Conservation (phyloP, 2,329 filamentous ascomycete species). For the Aotearoamyces nothofagi region DNA sequence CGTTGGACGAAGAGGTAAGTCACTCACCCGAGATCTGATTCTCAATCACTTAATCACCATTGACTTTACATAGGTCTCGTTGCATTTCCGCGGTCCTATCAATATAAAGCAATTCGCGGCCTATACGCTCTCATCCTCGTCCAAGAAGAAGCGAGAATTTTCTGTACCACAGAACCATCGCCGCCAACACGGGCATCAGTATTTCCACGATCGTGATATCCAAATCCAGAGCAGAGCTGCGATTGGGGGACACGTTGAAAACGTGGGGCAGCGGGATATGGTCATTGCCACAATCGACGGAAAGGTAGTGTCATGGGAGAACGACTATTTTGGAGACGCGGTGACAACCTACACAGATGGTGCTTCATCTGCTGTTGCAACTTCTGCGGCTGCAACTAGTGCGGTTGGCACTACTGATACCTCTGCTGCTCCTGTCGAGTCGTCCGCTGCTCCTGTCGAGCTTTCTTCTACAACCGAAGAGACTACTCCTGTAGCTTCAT, state of each 20-base stretch:
- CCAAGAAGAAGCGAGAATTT: slow-evolving; percentile 22
- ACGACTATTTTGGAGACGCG: slow-evolving; percentile 27
- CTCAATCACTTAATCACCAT: background rate
- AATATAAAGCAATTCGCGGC: slow-evolving; percentile 52
- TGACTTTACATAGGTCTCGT: slow-evolving; percentile 38
- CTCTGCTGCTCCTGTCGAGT: slow-evolving; percentile 5
- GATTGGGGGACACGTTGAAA: no score
- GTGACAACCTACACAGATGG: slow-evolving; percentile 6
- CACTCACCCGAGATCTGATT: background rate
- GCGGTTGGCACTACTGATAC: slow-evolving; percentile 4
- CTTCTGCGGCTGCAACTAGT: slow-evolving; percentile 8
- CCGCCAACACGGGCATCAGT: slow-evolving; percentile 31
- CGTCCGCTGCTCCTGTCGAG: slow-evolving; percentile 6
- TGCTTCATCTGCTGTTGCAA: slow-evolving; percentile 6
- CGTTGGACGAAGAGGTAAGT: slow-evolving; percentile 56
- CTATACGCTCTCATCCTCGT: slow-evolving; percentile 35
- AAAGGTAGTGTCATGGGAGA: slow-evolving; percentile 39
- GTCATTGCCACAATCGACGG: slow-evolving; percentile 45
- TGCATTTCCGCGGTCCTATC: slow-evolving; percentile 59
- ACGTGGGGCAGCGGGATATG: slow-evolving; percentile 29
- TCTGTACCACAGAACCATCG: slow-evolving; percentile 20
- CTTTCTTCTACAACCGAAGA: slow-evolving; percentile 10
- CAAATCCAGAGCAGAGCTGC: slow-evolving; percentile 20
- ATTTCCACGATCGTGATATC: slow-evolving; percentile 31
- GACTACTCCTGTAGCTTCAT: slow-evolving; percentile 11